Evolutionary conservation across 306 rosid genomes (phyloP).

Genomic region (Oemleria cerasiformis): DNA sequence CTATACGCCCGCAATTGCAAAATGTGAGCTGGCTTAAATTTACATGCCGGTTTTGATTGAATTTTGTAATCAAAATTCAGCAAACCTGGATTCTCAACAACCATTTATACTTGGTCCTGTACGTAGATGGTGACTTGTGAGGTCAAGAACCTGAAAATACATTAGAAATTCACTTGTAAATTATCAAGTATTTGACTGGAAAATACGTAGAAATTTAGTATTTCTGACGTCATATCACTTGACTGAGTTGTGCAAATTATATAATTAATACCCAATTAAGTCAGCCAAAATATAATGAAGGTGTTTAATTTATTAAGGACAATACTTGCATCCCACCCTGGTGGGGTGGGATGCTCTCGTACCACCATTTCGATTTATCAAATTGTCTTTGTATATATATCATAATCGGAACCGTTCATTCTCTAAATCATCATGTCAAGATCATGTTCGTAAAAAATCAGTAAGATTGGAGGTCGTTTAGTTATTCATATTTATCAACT

Average conservation of each 20-base stretch:
- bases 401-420: no score
- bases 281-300: not conserved
- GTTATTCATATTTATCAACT: no score
- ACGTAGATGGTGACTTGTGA: not conserved
- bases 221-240: not conserved
- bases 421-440: no score
- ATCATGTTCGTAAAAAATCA: no score
- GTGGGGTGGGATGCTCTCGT: no score
- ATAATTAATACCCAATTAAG: not conserved
- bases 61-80: not conserved
- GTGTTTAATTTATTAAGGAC: not conserved
- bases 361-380: no score
- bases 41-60: not conserved
- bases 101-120: not conserved
- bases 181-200: constrained; percentile 1
- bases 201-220: not conserved
- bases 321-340: no score
- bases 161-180: not conserved
- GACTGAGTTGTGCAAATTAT: not conserved
- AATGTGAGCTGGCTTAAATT: not conserved
- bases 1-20: no score
- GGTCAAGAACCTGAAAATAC: not conserved
- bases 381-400: no score
- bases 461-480: no score
- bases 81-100: constrained; percentile 3